phyloP scores from a whole-genome alignment of 495 filamentous ascomycete genomes.

The Aspergillus mulundensis region DNA sequence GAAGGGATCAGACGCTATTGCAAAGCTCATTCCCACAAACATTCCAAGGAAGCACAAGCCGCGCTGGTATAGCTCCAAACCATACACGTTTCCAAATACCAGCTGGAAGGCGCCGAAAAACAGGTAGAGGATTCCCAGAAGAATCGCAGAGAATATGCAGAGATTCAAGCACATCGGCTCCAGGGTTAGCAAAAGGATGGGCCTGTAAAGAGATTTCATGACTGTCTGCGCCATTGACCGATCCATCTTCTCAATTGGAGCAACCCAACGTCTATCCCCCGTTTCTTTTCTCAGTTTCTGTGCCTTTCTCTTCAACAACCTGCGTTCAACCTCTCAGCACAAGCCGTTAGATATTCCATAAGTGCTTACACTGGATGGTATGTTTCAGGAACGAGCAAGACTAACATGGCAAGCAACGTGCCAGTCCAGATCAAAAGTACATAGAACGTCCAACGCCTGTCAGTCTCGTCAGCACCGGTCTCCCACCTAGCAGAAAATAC shows the following conservation, averaged over 20 bases:
- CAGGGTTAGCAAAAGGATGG: conserved; percentile 74
- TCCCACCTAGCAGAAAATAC: conserved; percentile 3
- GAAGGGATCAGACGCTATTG: conserved; percentile 64
- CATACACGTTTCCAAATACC: conserved; percentile 73
- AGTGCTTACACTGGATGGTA: conserved; percentile 64
- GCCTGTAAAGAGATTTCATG: conserved; percentile 65
- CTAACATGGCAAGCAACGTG: conserved; percentile 55
- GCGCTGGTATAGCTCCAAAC: conserved; percentile 74
- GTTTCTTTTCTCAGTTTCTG: conserved; percentile 66
- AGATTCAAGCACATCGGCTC: conserved; percentile 88
- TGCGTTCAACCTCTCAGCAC: conserved; percentile 17
- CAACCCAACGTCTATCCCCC: conserved; percentile 68
- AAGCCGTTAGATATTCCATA: neutral
- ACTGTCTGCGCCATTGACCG: conserved; percentile 71
- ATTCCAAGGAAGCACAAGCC: conserved; percentile 82
- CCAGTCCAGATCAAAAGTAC: conserved; percentile 78
- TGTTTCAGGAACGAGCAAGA: conserved; percentile 82
- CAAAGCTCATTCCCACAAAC: conserved; percentile 72
- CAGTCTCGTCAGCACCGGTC: conserved; percentile 9
- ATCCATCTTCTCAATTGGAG: conserved; percentile 75
- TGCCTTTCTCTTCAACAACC: conserved; percentile 74
- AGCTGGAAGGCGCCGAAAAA: conserved; percentile 93
- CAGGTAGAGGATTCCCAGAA: conserved; percentile 86
- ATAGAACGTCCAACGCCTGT: conserved; percentile 84
- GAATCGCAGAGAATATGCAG: conserved; percentile 77